Conservation (phyloP, 768 basidiomycete species). For the Suillus bovinus region DNA sequence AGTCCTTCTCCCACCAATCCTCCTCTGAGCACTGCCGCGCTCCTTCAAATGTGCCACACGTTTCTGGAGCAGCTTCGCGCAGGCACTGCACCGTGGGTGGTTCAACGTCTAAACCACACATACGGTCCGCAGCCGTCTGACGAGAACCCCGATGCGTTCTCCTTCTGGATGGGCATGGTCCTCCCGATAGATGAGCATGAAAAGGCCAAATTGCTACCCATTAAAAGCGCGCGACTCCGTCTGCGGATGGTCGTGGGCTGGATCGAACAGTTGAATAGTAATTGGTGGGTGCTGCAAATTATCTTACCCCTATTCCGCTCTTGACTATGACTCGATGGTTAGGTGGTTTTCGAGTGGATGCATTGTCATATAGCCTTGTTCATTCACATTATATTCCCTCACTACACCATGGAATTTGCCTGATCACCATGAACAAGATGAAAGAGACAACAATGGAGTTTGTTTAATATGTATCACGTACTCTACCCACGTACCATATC, state of each 20-base stretch:
- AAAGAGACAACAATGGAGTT: neutral
- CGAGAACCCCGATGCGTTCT: constrained; percentile 65
- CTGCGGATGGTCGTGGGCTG: constrained; percentile 88
- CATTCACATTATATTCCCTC: constrained; percentile 1
- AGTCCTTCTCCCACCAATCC: constrained; percentile 10
- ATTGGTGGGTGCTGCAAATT: constrained; percentile 44
- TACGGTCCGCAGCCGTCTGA: constrained; percentile 73
- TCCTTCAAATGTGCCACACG: constrained; percentile 55
- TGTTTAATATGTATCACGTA: constrained; percentile 3
- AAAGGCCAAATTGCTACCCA: constrained; percentile 83
- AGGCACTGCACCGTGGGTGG: constrained; percentile 91
- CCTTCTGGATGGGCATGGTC: constrained; percentile 89
- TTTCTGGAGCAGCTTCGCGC: constrained; percentile 62
- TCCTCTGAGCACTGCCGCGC: constrained; percentile 23
- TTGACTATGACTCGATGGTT: constrained; percentile 24
- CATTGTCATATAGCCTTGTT: constrained; percentile 43
- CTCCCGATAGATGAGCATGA: constrained; percentile 91
- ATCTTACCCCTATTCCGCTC: constrained; percentile 16
- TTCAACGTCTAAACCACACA: constrained; percentile 78
- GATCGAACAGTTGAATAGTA: constrained; percentile 77
- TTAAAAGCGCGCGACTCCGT: constrained; percentile 74
- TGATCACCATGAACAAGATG: neutral
- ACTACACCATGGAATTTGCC: neutral
- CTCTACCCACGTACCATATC: constrained; percentile 1
- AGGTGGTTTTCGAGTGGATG: constrained; percentile 83